Conservation (phyloP, 495 filamentous ascomycete species). For the Venustampulla echinocandica region DNA sequence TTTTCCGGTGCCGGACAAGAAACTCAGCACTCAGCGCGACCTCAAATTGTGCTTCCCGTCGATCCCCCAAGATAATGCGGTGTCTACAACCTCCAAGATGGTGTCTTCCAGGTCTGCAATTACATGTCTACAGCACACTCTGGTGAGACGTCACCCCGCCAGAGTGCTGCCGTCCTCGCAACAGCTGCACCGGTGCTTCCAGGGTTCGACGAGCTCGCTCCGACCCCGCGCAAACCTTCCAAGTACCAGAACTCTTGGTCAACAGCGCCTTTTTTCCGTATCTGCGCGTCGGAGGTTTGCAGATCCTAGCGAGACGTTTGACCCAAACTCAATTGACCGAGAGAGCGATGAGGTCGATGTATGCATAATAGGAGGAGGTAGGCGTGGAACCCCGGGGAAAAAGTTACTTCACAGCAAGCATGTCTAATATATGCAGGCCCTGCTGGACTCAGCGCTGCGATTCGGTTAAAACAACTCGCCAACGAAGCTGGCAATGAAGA, state of each 20-base stretch:
- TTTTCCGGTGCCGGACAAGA: neutral
- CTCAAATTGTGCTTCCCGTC: neutral
- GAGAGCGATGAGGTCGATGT: constrained; percentile 94
- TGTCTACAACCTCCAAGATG: constrained; percentile 17
- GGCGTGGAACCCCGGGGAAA: constrained; percentile 6
- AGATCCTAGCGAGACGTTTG: constrained; percentile 55
- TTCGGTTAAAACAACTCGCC: constrained; percentile 90
- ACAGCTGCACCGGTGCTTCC: constrained; percentile 6
- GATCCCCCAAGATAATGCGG: constrained; percentile 13
- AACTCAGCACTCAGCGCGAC: neutral
- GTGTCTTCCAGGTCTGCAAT: constrained; percentile 18
- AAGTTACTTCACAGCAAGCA: no score
- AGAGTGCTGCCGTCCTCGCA: constrained; percentile 6
- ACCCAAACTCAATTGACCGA: constrained; percentile 65
- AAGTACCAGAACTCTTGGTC: neutral
- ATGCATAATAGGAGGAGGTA: constrained; percentile 90
- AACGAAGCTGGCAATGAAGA: constrained; percentile 94
- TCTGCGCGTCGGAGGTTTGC: constrained; percentile 39
- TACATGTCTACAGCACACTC: constrained; percentile 15
- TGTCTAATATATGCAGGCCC: constrained; percentile 48
- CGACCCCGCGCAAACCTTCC: constrained; percentile 13
- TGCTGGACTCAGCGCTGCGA: constrained; percentile 85
- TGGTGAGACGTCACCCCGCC: constrained; percentile 9
- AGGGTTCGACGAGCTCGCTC: constrained; percentile 2
- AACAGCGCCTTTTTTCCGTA: constrained; percentile 37